Base-by-base conservation (phyloP, 2,329 filamentous ascomycete species). In the Metarhizium anisopliae region DNA sequence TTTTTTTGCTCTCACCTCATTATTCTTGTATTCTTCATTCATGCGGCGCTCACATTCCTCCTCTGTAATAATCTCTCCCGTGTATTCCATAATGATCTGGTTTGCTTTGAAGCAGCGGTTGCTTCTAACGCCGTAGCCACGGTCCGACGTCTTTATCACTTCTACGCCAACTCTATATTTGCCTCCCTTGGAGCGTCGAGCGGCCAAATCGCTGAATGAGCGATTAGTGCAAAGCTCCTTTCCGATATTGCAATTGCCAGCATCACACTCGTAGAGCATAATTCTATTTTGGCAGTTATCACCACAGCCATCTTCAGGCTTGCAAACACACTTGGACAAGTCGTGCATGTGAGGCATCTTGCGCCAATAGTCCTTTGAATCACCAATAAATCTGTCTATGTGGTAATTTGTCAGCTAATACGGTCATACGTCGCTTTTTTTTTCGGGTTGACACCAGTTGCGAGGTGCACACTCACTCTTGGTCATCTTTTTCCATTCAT, bases 81-180 rank as follows among this genome's bases (percentile, higher is more conserved):
- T 93, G 67, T 99, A 99, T 67, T 99, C 94, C 74, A 97, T 93
- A 67, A 99, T 97, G 68, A 99, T 95, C 73, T 97, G 91, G 65
- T 93, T 85, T 1, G 92, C 83, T 56, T 86, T 79, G 69, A 97
- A 99, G 59, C 85, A 87, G 50, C 94, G 85, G 72, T 93, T 96
- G 67, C 89, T 90, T 59, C 94, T 87, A 52, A 99, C 90, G 53
- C 94, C 94, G 68, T 93, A 92, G 32, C 94, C 94, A 57, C 92
- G 85, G 71, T 95, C 89, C 20, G 77, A 73, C 1, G 94, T 97
- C 74, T 96, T 92, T 72, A 96, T 84, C 45, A 97, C 92, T 69
- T 99, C 94, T 8, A 99, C 92, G 50, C 94, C 94, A 58, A 96
- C 86, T 62, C 94, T 87, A 67, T 90, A 99, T 62, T 90, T 89